These are phyloP conservation scores for Wallemia ichthyophaga DNA, from an alignment of 1,284 basidiomycete species.

Conservation along the genomic window DNA sequence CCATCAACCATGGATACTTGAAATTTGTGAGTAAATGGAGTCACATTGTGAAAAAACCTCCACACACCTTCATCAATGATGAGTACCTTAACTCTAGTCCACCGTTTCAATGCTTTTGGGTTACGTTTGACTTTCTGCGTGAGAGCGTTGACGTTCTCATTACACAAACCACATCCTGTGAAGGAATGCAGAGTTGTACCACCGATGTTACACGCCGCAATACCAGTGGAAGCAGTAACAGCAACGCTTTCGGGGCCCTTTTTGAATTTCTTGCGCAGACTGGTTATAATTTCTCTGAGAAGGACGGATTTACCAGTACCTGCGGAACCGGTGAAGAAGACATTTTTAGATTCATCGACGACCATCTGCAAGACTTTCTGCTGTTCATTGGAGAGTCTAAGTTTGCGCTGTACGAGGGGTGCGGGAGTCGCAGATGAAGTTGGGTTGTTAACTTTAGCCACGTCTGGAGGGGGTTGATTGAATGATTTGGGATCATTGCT, in stretches of 20 bases:
- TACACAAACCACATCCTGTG: conserved; percentile 55
- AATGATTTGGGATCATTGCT: not conserved
- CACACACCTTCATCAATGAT: conserved; percentile 73
- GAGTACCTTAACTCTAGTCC: conserved; percentile 44
- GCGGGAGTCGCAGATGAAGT: too few species aligned
- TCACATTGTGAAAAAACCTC: not conserved
- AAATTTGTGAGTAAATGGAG: not conserved
- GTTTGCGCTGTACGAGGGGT: conserved; percentile 8
- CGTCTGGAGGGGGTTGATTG: not conserved
- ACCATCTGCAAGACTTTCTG: conserved; percentile 39
- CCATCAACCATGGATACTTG: conserved; percentile 97
- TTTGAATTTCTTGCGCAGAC: conserved; percentile 23
- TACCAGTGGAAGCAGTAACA: conserved; percentile 55
- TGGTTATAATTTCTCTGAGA: conserved; percentile 55
- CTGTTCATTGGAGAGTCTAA: conserved; percentile 47
- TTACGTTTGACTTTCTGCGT: conserved; percentile 37
- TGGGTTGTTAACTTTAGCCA: too few species aligned
- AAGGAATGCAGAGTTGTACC: conserved; percentile 82
- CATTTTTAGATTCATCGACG: conserved; percentile 34
- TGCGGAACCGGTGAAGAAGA: conserved; percentile 96
- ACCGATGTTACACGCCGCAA: conserved; percentile 79
- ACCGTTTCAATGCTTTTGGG: conserved; percentile 33
- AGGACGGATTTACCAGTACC: conserved; percentile 87
- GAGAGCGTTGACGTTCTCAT: conserved; percentile 32
- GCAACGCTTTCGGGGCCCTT: conserved; percentile 30